These are phyloP conservation scores for Chrysoporthe austroafricana DNA, from an alignment of 2,329 filamentous ascomycete species.

Conservation along the genomic window DNA sequence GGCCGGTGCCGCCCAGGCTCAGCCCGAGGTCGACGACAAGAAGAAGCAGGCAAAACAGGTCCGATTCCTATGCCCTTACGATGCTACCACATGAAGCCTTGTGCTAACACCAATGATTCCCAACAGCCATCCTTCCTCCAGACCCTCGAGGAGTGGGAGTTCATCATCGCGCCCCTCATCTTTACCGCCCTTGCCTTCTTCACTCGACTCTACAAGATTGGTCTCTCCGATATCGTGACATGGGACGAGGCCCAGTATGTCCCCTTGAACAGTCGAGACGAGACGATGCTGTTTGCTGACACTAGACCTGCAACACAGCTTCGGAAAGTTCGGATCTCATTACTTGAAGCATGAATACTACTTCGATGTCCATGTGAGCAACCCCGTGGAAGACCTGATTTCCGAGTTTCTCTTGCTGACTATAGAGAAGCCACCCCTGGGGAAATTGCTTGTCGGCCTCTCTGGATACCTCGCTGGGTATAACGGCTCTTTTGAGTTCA, in stretches of 20 bases:
- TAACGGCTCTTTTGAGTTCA: conserved; percentile 99
- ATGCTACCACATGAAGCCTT: background rate
- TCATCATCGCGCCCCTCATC: conserved; percentile 63
- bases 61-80: background rate
- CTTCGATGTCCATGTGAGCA: conserved; percentile 69
- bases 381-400: background rate
- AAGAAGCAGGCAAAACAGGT: conserved; percentile 65
- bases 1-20: conserved; percentile 15
- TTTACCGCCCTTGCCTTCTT: conserved; percentile 67
- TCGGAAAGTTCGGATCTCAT: conserved; percentile 97
- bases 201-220: conserved; percentile 72
- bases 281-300: conserved; percentile 35
- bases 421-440: conserved; percentile 74
- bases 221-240: conserved; percentile 67
- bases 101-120: conserved; percentile 31
- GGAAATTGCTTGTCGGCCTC: conserved; percentile 97
- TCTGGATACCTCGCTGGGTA: conserved; percentile 96
- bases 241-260: conserved; percentile 70
- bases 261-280: background rate
- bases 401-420: conserved; percentile 27
- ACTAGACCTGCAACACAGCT: conserved; percentile 52
- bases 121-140: conserved; percentile 62
- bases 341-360: conserved; percentile 99
- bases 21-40: conserved; percentile 58
- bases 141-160: conserved; percentile 66